Base-by-base conservation (phyloP, 163 green algal species). In the Chlorella variabilis region DNA sequence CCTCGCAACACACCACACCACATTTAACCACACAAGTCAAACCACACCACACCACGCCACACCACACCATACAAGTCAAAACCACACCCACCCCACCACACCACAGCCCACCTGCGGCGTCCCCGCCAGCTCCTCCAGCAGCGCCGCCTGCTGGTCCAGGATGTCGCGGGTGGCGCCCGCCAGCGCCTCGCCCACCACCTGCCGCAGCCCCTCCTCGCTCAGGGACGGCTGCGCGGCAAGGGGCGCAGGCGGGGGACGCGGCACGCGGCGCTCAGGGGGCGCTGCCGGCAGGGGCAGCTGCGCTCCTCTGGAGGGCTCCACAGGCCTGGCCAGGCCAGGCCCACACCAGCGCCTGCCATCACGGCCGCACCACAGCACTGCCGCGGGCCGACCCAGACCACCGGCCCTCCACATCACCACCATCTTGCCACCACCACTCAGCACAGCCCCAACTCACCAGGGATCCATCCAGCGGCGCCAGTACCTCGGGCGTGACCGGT, bases 401-500 rank as follows among this genome's bases (percentile, higher is more conserved):
- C n/a, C n/a, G n/a, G n/a, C n/a, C n/a, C n/a, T n/a, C n/a, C n/a
- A n/a, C n/a, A n/a, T n/a, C n/a, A n/a, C n/a, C n/a, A n/a, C n/a
- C n/a, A n/a, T n/a, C n/a, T n/a, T n/a, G n/a, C n/a, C n/a, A n/a
- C n/a, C n/a, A n/a, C 9, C 31, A 42, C 62, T 6, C 13, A 20
- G 33, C 29, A 20, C 65, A 74, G 7, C 42, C 54, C 7, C 33
- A 8, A 49, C 74, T 71, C 74, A 81, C 75, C 76, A 77, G 63
- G 8, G 36, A n/a, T 2, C 45, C 15, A 20, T 83, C 76, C 36
- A 70, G 49, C 18, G 25, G 48, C 23, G 34, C 18, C 62, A 91
- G 21, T 11, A 77, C 78, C 36, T 92, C 85, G n/a, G 91, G 81
- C 67, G 84, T 86, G 59, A 86, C 69, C 17, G 88, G 83, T 75